Conservation (phyloP, 1,284 basidiomycete genomes). For the Ceratobasidium sp. region DNA sequence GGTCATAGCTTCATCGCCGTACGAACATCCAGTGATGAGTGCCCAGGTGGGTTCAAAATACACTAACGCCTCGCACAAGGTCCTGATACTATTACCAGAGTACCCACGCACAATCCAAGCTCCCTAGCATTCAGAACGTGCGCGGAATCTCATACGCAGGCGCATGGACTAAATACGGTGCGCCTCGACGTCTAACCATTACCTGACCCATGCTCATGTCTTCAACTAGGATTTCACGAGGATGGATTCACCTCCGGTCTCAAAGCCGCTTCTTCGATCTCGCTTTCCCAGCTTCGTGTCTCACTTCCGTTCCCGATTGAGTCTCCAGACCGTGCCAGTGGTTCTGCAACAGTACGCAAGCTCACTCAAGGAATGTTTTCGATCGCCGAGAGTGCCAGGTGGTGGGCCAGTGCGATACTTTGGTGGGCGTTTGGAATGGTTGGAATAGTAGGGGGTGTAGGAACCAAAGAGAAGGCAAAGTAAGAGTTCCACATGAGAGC, state of each 20-base stretch:
- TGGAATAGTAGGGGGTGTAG: not conserved
- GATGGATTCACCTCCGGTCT: constrained; percentile 77
- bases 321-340: constrained; percentile 15
- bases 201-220: constrained; percentile 42
- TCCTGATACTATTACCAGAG: constrained; percentile 47
- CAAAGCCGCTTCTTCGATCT: constrained; percentile 51
- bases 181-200: not conserved
- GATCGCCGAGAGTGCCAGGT: not conserved
- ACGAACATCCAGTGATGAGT: constrained; percentile 78
- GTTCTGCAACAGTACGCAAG: not conserved
- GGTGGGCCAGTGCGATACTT: not conserved
- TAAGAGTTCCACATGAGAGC: not conserved
- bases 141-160: constrained; percentile 79
- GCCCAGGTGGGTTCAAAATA: constrained; percentile 57
- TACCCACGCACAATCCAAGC: constrained; percentile 68
- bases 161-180: constrained; percentile 80
- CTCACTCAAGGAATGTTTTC: not conserved
- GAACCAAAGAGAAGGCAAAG: constrained; percentile 15
- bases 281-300: not conserved
- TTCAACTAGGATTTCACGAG: constrained; percentile 74
- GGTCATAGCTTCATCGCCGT: constrained; percentile 69
- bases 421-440: constrained; percentile 26
- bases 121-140: constrained; percentile 73
- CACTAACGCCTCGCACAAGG: not conserved
- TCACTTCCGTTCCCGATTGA: constrained; percentile 11